Conservation (phyloP, 2,329 filamentous ascomycete genomes). For the Bretziella fagacearum region DNA sequence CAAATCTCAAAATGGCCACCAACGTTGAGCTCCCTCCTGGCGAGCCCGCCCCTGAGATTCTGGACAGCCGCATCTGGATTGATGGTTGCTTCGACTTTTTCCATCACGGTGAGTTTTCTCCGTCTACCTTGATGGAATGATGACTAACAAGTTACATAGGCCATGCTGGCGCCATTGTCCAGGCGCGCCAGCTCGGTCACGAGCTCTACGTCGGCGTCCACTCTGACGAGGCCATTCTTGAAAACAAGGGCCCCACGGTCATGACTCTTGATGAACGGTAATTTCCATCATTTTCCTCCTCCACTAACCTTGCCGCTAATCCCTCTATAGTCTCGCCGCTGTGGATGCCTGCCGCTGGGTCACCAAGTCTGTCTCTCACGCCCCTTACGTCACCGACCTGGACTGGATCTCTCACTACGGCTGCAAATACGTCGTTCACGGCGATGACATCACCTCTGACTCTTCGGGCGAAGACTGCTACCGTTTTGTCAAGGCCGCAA, state of each 20-base stretch:
- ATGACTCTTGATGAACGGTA: slow-evolving; percentile 85
- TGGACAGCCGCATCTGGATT: slow-evolving; percentile 76
- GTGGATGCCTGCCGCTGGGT: slow-evolving; percentile 94
- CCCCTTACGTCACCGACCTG: slow-evolving; percentile 86
- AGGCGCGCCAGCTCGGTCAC: slow-evolving; percentile 77
- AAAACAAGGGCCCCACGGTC: slow-evolving; percentile 95
- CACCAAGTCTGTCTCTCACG: slow-evolving; percentile 63
- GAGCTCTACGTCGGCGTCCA: slow-evolving; percentile 88
- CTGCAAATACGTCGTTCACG: slow-evolving; percentile 89
- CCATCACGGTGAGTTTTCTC: slow-evolving; percentile 55
- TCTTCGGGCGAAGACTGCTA: slow-evolving; percentile 91
- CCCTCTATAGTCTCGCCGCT: slow-evolving; percentile 50
- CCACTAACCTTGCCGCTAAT: background rate
- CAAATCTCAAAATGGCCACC: slow-evolving; percentile 11
- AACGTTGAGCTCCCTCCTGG: slow-evolving; percentile 23
- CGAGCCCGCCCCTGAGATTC: slow-evolving; percentile 35
- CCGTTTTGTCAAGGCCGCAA: slow-evolving; percentile 86
- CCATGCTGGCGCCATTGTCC: slow-evolving; percentile 91
- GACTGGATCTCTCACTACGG: slow-evolving; percentile 92
- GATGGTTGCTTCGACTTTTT: slow-evolving; percentile 99
- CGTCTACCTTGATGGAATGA: background rate
- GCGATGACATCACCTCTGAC: slow-evolving; percentile 94
- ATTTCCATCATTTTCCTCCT: slow-evolving; percentile 13
- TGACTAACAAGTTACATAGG: slow-evolving; percentile 31
- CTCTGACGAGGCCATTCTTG: slow-evolving; percentile 85